Base-by-base conservation (phyloP, 1,139 yeast genomes). In the Debaryomyces coudertii region DNA sequence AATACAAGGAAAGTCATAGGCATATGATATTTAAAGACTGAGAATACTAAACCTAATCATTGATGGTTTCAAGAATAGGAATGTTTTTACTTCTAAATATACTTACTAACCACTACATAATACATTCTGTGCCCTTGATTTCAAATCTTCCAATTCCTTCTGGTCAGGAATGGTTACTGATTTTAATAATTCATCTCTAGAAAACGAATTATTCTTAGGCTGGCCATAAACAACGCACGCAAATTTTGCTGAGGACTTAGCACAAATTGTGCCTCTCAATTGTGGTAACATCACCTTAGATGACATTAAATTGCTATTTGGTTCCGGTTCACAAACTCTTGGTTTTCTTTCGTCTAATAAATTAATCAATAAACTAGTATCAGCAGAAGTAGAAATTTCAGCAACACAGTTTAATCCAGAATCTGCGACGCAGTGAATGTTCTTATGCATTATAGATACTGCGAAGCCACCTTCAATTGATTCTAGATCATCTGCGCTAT, bases 251-350 rank as follows among this genome's bases (percentile, higher is more conserved):
- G 37, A 20, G 11, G 37, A 34, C 9, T 37, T 37, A 6, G 41
- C 24, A 9, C 25, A 23, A 3, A 40, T 35, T 34, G 46, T 15
- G 28, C 52, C 52, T 34, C 23, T 37, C 15, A 51, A 42, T 15
- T 49, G 45, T 9, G 53, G 53, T 7, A 51, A 18, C 3, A 46
- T 16, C 7, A 42, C 47, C 38, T 40, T 45, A 2, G 66, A 50
- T 40, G 49, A 47, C 35, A 58, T 45, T 15, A 63, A 27, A 47
- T 59, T 63, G 8, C 63, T 54, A 48, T 63, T 63, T 23, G 66
- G 67, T 12, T 58, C 63, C 2, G 66, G 60, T n/a, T 36, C 40
- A 25, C 49, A 49, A 9, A 52, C 47, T 14, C 51, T 40, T 6
- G 56, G 43, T n/a, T 31, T 33, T 30, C 63, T 50, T 11, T 40